These are phyloP conservation scores for Chlamydomonas schloesseri DNA, from an alignment of 139 green algal genomes.

Conservation along the genomic window DNA sequence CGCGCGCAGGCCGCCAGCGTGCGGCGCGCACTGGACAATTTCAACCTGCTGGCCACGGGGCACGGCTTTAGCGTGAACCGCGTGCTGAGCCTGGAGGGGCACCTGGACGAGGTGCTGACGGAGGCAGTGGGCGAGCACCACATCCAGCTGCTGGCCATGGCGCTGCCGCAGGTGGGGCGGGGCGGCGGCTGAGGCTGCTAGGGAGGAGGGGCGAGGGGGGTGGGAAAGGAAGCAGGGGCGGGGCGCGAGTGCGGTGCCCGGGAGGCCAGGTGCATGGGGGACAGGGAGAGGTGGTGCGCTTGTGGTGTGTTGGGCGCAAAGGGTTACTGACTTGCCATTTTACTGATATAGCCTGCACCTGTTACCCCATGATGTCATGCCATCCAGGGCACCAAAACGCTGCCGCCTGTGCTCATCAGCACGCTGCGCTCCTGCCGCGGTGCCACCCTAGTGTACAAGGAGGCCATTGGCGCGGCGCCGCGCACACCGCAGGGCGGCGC, in stretches of 20 bases:
- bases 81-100: constrained; percentile 34
- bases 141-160: constrained; percentile 32
- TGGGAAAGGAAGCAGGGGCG: background rate
- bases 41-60: constrained; percentile 28
- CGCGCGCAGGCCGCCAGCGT: constrained; percentile 29
- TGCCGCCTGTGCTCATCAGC: constrained; percentile 29
- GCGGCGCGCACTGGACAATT: constrained; percentile 37
- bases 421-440: constrained; percentile 40
- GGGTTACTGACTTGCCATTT: too few relatives aligned
- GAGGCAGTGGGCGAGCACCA: constrained; percentile 16
- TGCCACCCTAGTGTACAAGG: constrained; percentile 36
- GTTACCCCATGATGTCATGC: too few relatives aligned
- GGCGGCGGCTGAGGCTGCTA: background rate
- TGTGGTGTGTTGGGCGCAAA: too few relatives aligned
- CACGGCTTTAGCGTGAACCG: constrained; percentile 31
- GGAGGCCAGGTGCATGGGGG: too few relatives aligned
- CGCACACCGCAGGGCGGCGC: too few relatives aligned
- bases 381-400: constrained; percentile 33
- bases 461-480: background rate
- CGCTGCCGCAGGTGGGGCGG: constrained; percentile 13
- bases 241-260: too few relatives aligned
- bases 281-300: too few relatives aligned
- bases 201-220: background rate
- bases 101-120: constrained; percentile 10
- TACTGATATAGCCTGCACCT: too few relatives aligned